Evolutionary conservation across 2,329 filamentous ascomycete species (phyloP).

Genomic region (Paraphaeosphaeria minitans): DNA sequence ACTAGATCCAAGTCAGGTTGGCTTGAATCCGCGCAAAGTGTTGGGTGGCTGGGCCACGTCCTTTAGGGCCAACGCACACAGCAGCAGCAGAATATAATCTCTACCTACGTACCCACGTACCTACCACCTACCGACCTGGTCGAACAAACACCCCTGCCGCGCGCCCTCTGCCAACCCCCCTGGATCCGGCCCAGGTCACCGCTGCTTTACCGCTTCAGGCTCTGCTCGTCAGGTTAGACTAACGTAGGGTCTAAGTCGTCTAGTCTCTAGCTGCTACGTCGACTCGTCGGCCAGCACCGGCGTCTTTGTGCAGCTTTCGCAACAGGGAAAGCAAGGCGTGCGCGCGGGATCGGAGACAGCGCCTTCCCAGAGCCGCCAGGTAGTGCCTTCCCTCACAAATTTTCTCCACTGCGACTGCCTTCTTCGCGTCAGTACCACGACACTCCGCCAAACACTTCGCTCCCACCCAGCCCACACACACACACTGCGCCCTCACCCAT

Average conservation of each 20-base stretch:
- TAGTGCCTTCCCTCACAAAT: slow-evolving; percentile 22
- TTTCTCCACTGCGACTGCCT: slow-evolving; percentile 24
- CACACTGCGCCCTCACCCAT: no score
- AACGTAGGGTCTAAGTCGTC: no score
- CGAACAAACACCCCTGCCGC: neutral
- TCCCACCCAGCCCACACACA: slow-evolving; percentile 1
- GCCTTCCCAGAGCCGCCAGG: slow-evolving; percentile 17
- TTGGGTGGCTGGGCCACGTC: neutral
- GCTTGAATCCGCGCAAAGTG: no score
- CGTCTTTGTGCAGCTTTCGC: slow-evolving; percentile 15
- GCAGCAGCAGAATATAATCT: neutral
- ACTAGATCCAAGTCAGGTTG: no score
- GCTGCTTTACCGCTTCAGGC: slow-evolving; percentile 16
- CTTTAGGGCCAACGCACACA: neutral
- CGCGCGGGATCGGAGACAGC: slow-evolving; percentile 31
- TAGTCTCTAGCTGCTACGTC: slow-evolving; percentile 9
- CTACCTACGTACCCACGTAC: no score
- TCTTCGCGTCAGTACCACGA: slow-evolving; percentile 15
- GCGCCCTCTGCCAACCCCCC: neutral
- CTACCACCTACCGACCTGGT: neutral
- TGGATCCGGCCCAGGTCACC: slow-evolving; percentile 14
- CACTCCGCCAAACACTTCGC: slow-evolving; percentile 23
- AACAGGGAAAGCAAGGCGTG: slow-evolving; percentile 17
- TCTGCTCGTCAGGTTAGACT: neutral
- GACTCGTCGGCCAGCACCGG: slow-evolving; percentile 21